Base-by-base conservation (phyloP, 2,329 filamentous ascomycete genomes). In the Chaetomium strumarium region DNA sequence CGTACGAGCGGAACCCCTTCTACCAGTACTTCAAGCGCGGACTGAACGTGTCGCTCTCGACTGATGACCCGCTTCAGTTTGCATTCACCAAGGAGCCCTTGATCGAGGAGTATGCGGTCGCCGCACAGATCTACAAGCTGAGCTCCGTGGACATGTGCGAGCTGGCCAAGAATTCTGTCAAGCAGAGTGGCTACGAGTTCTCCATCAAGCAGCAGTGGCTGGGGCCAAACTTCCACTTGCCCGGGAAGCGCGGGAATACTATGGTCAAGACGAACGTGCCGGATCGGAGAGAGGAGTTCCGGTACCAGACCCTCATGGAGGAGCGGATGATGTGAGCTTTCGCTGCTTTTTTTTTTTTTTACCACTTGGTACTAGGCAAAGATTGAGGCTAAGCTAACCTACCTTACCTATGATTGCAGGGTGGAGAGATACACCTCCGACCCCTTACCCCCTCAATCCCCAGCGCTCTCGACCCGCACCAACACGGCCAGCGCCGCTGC, bases 111-210 rank as follows among this genome's bases (percentile, higher is more conserved):
- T 99, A 99, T 65, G 91, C 92, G 0, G 93, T 99, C 9, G 93
- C 93, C 3, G 93, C 93, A 5, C 93, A 99, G 70, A 99, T 99
- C 54, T 99, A 97, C 74, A 97, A 97, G 72, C 81, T 99, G 37
- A 95, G 85, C 64, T 87, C 92, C 1, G 91, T 97, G 4, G 93
- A 99, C 65, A 99, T 99, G 93, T 97, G 93, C 66, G 93, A 99
- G 71, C 72, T 99, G 52, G 93, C 93, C 20, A 96, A 96, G 71
- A 92, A 97, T 67, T 96, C 90, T 10, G 93, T 99, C 38, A 83
- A 86, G 62, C 93, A 99, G 68, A 95, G 90, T 67, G 93, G 93
- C 7, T 99, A 95, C 65, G 93, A 99, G 67, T 77, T 87, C 62
- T 80, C 84, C 12, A 77, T 97, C 63, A 99, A 99, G 71, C 84